Evolutionary conservation across 1,284 basidiomycete species (phyloP), one percentile per base, ranked within the genome.

Genomic region (Sanghuangporus weigelae): DNA sequence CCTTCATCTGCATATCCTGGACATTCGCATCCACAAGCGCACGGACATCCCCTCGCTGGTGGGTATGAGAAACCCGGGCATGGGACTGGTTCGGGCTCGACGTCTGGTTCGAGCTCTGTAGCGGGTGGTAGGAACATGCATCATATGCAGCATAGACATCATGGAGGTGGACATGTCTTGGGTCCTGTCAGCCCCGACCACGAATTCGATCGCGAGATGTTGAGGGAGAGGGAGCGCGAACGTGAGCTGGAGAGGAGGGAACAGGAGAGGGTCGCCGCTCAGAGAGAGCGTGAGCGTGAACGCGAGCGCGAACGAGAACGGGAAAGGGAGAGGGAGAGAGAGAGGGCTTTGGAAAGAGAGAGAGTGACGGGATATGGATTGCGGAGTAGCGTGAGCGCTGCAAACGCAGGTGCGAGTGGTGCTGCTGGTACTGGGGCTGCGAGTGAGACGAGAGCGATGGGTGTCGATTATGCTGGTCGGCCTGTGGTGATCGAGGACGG

Each of bases 111-210:
- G 19, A 35, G 36, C n/a, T 56, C 54, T 3, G 31, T 23, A 21
- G 16, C 16, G 31, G 54, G 35, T 36, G 31, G 54, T 11, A 36
- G 54, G 2, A 23, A 56, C 39, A 63, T 57, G 61, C 46, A 62
- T 38, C 61, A 57, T 42, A 63, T 63, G 61, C 55, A 63, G 46
- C 57, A 57, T 39, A 31, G 26, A 8, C 61, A 57, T 39, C 61
- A 57, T 39, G 55, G 60, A 7, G 40, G 55, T 16, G 61, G 57
- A 21, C 36, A 38, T 12, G 49, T 40, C 7, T 50, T 38, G n/a
- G 49, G 38, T 39, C 51, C 38, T 21, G 55, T 35, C 48, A 39
- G 39, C 11, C 55, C 44, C 7, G 61, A 63, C 10, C 6, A 14
- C 31, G 61, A 63, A 26, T 58, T 16, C 39, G 62, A 63, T 14